Conservation (phyloP, 2,329 filamentous ascomycete genomes). For the Neofusicoccum laricinum region DNA sequence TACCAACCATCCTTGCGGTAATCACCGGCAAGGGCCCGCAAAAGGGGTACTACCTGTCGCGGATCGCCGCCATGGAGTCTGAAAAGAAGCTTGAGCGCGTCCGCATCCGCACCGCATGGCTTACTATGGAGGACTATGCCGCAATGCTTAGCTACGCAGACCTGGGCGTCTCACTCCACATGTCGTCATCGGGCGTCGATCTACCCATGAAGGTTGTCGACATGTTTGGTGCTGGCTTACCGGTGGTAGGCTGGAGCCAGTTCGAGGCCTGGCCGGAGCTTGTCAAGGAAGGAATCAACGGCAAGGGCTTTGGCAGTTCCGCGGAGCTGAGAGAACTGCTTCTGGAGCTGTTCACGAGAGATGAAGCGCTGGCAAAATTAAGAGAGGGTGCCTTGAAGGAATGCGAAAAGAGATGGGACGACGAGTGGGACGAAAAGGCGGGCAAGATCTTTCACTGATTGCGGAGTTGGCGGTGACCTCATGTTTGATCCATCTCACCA, state of each 20-base stretch:
- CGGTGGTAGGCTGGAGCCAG: slow-evolving; percentile 79
- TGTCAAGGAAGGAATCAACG: slow-evolving; percentile 84
- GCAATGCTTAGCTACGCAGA: slow-evolving; percentile 79
- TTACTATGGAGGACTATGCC: slow-evolving; percentile 82
- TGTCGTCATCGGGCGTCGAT: slow-evolving; percentile 89
- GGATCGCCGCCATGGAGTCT: slow-evolving; percentile 60
- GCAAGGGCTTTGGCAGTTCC: slow-evolving; percentile 75
- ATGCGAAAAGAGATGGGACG: slow-evolving; percentile 77
- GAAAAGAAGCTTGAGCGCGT: slow-evolving; percentile 66
- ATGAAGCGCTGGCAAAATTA: slow-evolving; percentile 57
- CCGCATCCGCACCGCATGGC: slow-evolving; percentile 76
- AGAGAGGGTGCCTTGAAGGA: slow-evolving; percentile 70
- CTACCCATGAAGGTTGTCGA: slow-evolving; percentile 99
- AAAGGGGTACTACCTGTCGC: slow-evolving; percentile 68
- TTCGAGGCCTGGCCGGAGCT: slow-evolving; percentile 90
- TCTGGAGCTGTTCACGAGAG: slow-evolving; percentile 58
- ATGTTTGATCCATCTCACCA: neutral
- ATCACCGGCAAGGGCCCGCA: slow-evolving; percentile 94
- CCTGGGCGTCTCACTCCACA: slow-evolving; percentile 87
- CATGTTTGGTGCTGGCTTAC: slow-evolving; percentile 94
- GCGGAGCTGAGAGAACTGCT: slow-evolving; percentile 64
- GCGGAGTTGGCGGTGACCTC: neutral
- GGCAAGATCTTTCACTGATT: slow-evolving; percentile 59
- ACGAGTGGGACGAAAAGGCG: slow-evolving; percentile 86
- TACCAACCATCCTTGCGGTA: slow-evolving; percentile 74